Conservation (phyloP, 805 yeast species). For the Nadsonia fulvescens region DNA sequence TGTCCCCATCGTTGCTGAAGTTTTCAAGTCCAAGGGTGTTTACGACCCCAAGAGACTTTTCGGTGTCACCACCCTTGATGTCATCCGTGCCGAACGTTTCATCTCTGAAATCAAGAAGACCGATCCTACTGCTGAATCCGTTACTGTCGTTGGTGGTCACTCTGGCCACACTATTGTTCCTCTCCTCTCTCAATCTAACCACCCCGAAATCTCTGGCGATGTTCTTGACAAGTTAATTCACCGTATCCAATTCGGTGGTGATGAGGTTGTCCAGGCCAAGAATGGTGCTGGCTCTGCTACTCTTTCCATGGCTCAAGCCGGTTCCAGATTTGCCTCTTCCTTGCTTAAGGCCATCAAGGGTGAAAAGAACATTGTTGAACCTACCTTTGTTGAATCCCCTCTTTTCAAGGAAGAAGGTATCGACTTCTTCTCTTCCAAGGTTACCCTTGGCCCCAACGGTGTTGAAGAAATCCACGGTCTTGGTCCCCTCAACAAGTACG, state of each 20-base stretch:
- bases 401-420: constrained; percentile 55
- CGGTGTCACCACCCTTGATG: constrained; percentile 81
- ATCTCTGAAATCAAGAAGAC: constrained; percentile 6
- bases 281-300: constrained; percentile 91
- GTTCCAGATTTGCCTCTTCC: constrained; percentile 59
- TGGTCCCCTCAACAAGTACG: constrained; percentile 57
- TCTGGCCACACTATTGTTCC: constrained; percentile 93
- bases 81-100: constrained; percentile 76
- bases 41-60: constrained; percentile 57
- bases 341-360: constrained; percentile 23
- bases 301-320: constrained; percentile 85
- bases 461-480: constrained; percentile 47
- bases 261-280: constrained; percentile 86
- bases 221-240: constrained; percentile 42
- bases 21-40: constrained; percentile 46
- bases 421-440: constrained; percentile 60
- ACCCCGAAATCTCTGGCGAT: constrained; percentile 22
- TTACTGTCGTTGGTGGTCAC: constrained; percentile 86
- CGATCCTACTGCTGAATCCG: constrained; percentile 29
- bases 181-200: constrained; percentile 32
- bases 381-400: constrained; percentile 40
- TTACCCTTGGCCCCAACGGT: constrained; percentile 57
- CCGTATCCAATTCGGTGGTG: constrained; percentile 94
- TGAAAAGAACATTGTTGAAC: constrained; percentile 33
- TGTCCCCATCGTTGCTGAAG: constrained; percentile 75